A percentile compares a stretch with the other conserved stretches of the same genome.
phyloP scores from a whole-genome alignment of 1,284 basidiomycete genomes.

The Moesziomyces parantarcticus region DNA sequence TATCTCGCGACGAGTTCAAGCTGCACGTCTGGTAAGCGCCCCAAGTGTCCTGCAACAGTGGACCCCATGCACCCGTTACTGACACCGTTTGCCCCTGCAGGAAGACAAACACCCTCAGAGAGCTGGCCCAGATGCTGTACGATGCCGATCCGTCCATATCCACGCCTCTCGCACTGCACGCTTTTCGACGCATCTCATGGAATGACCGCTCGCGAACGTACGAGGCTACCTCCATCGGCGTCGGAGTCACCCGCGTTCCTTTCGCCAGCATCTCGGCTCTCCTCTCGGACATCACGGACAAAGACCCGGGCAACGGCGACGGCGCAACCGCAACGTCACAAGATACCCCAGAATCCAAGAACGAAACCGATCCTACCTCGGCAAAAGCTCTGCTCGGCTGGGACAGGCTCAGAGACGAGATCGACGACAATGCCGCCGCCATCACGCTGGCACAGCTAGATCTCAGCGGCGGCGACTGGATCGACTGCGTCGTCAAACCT shows the following conservation, averaged over 20 bases:
- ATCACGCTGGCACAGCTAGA: constrained; percentile 40
- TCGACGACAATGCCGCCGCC: constrained; percentile 36
- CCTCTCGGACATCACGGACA: constrained; percentile 23
- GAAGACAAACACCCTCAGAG: constrained; percentile 59
- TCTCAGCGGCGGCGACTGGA: constrained; percentile 28
- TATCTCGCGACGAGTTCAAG: constrained; percentile 40
- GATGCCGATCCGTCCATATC: constrained; percentile 47
- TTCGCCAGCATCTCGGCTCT: constrained; percentile 24
- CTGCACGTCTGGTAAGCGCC: constrained; percentile 53
- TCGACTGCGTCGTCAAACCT: constrained; percentile 52
- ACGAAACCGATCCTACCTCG: neutral
- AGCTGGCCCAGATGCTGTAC: constrained; percentile 54
- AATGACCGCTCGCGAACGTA: constrained; percentile 15
- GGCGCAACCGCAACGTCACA: constrained; percentile 9
- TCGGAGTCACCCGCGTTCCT: constrained; percentile 53
- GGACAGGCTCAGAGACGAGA: constrained; percentile 20
- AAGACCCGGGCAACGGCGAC: constrained; percentile 19
- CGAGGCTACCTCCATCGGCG: constrained; percentile 26
- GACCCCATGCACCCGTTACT: neutral
- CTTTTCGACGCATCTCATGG: constrained; percentile 45
- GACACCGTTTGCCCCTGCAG: constrained; percentile 10
- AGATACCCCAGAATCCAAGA: neutral
- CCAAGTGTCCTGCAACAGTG: neutral
- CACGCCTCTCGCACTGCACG: constrained; percentile 45
- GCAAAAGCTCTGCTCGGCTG: constrained; percentile 18